Evolutionary conservation across 495 filamentous ascomycete genomes (phyloP).

Genomic region (Tuber melanosporum): DNA sequence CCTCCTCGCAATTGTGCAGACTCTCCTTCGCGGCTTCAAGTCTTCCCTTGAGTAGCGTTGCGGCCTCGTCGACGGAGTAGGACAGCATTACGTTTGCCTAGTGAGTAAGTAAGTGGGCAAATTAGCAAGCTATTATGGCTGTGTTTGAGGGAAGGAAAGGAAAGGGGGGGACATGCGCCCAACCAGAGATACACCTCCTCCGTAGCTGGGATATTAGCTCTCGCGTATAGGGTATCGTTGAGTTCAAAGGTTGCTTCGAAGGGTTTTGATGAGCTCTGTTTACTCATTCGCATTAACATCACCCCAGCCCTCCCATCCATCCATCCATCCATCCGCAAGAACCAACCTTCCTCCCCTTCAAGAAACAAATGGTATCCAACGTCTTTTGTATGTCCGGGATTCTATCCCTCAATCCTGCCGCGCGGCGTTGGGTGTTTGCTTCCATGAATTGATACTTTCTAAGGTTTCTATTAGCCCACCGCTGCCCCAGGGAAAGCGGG

Average conservation of each 20-base stretch:
- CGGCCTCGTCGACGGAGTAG: constrained; percentile 83
- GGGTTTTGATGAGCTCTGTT: constrained; percentile 48
- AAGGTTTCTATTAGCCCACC: constrained; percentile 7
- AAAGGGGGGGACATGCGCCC: constrained; percentile 52
- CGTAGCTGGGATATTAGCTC: constrained; percentile 69
- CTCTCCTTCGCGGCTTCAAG: constrained; percentile 70
- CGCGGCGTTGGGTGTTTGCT: constrained; percentile 75
- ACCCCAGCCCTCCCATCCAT: background rate
- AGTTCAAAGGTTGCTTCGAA: constrained; percentile 92
- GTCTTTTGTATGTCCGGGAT: constrained; percentile 97
- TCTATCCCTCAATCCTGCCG: constrained; percentile 81
- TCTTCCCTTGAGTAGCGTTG: constrained; percentile 70
- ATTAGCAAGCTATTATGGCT: background rate
- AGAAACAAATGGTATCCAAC: constrained; percentile 82
- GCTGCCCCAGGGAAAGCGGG: background rate
- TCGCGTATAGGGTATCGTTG: constrained; percentile 91
- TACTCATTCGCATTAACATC: constrained; percentile 4
- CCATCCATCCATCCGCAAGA: background rate
- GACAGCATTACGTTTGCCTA: constrained; percentile 96
- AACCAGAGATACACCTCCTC: constrained; percentile 97
- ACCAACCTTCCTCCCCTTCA: constrained; percentile 61
- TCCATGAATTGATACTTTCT: constrained; percentile 99
- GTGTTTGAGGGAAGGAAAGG: background rate
- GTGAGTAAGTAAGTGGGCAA: background rate
- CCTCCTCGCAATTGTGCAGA: constrained; percentile 82